These are phyloP conservation scores for Populus hybrid DNA, from an alignment of 441 rosid species.

Conservation along the genomic window DNA sequence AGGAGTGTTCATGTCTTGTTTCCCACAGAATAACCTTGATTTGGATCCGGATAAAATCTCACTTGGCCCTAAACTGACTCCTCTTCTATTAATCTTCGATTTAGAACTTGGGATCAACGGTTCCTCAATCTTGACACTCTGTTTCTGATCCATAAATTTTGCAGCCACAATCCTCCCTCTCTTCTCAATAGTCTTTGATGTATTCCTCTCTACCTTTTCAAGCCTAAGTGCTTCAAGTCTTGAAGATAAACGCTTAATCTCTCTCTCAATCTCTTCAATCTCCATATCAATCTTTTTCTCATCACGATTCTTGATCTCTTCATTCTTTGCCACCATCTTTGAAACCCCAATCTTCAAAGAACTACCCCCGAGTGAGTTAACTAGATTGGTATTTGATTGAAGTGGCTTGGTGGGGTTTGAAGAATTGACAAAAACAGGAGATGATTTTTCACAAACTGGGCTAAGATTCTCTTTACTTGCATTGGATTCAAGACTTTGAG, in stretches of 20 bases:
- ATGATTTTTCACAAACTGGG: constrained; percentile 34
- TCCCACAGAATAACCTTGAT: constrained; percentile 31
- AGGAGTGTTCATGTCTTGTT: constrained; percentile 51
- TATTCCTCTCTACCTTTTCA: constrained; percentile 53
- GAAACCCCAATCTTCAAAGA: constrained; percentile 20
- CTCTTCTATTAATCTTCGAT: constrained; percentile 52
- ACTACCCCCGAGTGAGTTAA: constrained; percentile 19
- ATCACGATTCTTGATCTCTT: constrained; percentile 28
- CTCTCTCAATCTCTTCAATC: constrained; percentile 75
- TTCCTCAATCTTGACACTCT: constrained; percentile 39
- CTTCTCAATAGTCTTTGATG: constrained; percentile 43
- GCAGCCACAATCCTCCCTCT: constrained; percentile 65
- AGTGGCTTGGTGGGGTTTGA: constrained; percentile 37
- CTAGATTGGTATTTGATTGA: constrained; percentile 23
- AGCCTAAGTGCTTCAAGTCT: constrained; percentile 69
- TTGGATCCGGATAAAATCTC: constrained; percentile 58
- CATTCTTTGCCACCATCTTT: constrained; percentile 23
- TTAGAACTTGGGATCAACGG: constrained; percentile 34
- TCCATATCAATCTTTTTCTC: constrained; percentile 63
- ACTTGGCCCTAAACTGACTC: constrained; percentile 77
- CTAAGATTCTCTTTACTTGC: constrained; percentile 63
- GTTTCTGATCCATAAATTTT: constrained; percentile 71
- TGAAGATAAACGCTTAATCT: constrained; percentile 57
- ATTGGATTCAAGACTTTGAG: constrained; percentile 54
- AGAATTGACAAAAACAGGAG: constrained; percentile 14